Percentiles rank a stretch among this genome's conserved stretches.
phyloP scores from a whole-genome alignment of 2,329 filamentous ascomycete species.

The Cercospora zeina region DNA sequence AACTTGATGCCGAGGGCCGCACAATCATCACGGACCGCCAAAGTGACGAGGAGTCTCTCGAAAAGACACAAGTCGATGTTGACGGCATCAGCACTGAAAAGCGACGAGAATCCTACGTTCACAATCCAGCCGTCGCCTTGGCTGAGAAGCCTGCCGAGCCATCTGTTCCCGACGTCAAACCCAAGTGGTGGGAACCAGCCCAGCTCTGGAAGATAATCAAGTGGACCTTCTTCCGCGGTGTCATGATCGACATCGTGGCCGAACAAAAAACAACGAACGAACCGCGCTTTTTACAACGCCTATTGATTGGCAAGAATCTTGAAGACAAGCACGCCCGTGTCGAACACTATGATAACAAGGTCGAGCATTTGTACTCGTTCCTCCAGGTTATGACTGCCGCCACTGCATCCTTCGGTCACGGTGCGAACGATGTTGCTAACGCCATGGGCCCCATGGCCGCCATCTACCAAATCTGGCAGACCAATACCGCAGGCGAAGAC shows the following conservation, averaged over 20 bases:
- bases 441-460: slow-evolving; percentile 63
- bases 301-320: slow-evolving; percentile 29
- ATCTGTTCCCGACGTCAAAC: not conserved
- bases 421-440: slow-evolving; percentile 64
- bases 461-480: slow-evolving; percentile 60
- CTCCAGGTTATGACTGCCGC: slow-evolving; percentile 67
- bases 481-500: slow-evolving; percentile 48
- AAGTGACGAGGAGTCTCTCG: slow-evolving; percentile 22
- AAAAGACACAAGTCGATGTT: slow-evolving; percentile 12
- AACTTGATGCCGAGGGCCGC: slow-evolving; percentile 46
- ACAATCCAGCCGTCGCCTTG: slow-evolving; percentile 14
- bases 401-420: slow-evolving; percentile 69
- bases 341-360: slow-evolving; percentile 60
- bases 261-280: slow-evolving; percentile 44
- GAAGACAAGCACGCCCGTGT: slow-evolving; percentile 52
- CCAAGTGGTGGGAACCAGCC: slow-evolving; percentile 41
- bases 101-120: slow-evolving; percentile 7
- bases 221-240: slow-evolving; percentile 30
- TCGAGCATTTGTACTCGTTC: slow-evolving; percentile 65
- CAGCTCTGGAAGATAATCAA: slow-evolving; percentile 26
- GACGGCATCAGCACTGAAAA: slow-evolving; percentile 21
- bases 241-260: slow-evolving; percentile 32
- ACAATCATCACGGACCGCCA: slow-evolving; percentile 23
- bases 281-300: slow-evolving; percentile 42
- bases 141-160: slow-evolving; percentile 10